phyloP scores from a whole-genome alignment of 2,329 filamentous ascomycete species.

The Epichloe uncinata region DNA sequence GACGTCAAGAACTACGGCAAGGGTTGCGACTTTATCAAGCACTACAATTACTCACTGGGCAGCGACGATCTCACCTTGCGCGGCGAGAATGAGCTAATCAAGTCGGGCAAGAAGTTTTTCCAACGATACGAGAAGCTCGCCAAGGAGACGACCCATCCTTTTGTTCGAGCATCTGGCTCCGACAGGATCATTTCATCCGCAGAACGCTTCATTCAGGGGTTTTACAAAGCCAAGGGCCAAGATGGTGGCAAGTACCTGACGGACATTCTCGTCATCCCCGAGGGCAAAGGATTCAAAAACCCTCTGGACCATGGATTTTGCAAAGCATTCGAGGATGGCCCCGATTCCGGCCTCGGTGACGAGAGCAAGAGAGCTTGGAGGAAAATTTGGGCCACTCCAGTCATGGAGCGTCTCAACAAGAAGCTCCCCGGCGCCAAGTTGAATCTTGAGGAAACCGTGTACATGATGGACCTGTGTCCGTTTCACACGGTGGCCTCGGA shows the following conservation, averaged over 20 bases:
- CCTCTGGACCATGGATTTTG: slow-evolving; percentile 67
- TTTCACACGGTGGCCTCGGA: slow-evolving; percentile 63
- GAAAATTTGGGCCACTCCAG: slow-evolving; percentile 49
- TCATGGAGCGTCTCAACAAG: slow-evolving; percentile 55
- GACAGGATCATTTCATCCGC: slow-evolving; percentile 63
- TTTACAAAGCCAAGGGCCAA: slow-evolving; percentile 35
- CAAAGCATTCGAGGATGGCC: slow-evolving; percentile 51
- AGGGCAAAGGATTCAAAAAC: slow-evolving; percentile 58
- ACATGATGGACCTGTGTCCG: slow-evolving; percentile 80
- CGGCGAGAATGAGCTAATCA: slow-evolving; percentile 54
- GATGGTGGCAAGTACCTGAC: slow-evolving; percentile 32
- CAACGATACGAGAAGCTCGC: slow-evolving; percentile 55
- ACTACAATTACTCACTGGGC: slow-evolving; percentile 60
- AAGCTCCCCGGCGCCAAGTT: slow-evolving; percentile 57
- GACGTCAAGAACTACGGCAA: slow-evolving; percentile 42
- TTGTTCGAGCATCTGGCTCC: slow-evolving; percentile 58
- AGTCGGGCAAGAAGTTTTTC: slow-evolving; percentile 67
- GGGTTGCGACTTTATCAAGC: slow-evolving; percentile 54
- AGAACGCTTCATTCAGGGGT: slow-evolving; percentile 61
- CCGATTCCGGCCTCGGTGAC: slow-evolving; percentile 32
- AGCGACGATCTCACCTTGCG: slow-evolving; percentile 55
- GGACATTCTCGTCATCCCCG: slow-evolving; percentile 54
- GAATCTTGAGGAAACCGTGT: slow-evolving; percentile 46
- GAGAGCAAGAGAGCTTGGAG: slow-evolving; percentile 45
- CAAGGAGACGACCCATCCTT: slow-evolving; percentile 38